These are phyloP conservation scores for Fusarium scirpi DNA, from an alignment of 2,329 filamentous ascomycete genomes.

Conservation along the genomic window DNA sequence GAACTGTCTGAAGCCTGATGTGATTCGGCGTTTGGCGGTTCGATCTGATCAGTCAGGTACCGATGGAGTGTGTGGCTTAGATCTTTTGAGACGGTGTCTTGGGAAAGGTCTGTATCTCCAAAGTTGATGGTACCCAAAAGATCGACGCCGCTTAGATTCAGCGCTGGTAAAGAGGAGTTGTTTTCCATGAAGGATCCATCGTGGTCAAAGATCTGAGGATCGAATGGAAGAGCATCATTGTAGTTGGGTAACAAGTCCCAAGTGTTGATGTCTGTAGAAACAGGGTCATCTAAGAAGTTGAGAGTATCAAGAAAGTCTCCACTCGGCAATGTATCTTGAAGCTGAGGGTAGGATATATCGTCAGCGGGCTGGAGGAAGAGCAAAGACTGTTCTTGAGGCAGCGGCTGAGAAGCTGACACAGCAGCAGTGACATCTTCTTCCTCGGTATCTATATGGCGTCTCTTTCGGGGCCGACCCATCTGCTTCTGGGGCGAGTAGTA, in stretches of 20 bases:
- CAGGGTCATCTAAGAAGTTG: conserved; percentile 51
- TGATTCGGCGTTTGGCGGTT: conserved; percentile 22
- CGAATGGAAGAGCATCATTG: conserved; percentile 28
- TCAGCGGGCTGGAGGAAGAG: conserved; percentile 8
- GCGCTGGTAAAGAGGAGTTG: conserved; percentile 8
- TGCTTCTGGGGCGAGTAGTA: conserved; percentile 74
- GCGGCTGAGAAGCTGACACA: conserved; percentile 4
- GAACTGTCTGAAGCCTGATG: conserved; percentile 34
- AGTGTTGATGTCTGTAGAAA: conserved; percentile 50
- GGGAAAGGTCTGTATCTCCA: conserved; percentile 47
- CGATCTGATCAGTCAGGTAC: conserved; percentile 43
- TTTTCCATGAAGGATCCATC: conserved; percentile 18
- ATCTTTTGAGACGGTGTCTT: conserved; percentile 48
- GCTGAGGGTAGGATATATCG: conserved; percentile 9
- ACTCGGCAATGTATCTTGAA: conserved; percentile 10
- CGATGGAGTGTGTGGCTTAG: conserved; percentile 46
- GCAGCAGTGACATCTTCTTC: conserved; percentile 47
- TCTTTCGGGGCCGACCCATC: conserved; percentile 74
- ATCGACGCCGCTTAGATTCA: conserved; percentile 46
- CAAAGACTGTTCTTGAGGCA: conserved; percentile 8
- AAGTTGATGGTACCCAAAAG: conserved; percentile 52
- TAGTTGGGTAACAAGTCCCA: conserved; percentile 54
- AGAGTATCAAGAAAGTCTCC: conserved; percentile 49
- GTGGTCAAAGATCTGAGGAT: conserved; percentile 33
- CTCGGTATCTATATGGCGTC: conserved; percentile 54